phyloP scores from a whole-genome alignment of 176 grass and related monocot species.

The Hyparrhenia diplandra region DNA sequence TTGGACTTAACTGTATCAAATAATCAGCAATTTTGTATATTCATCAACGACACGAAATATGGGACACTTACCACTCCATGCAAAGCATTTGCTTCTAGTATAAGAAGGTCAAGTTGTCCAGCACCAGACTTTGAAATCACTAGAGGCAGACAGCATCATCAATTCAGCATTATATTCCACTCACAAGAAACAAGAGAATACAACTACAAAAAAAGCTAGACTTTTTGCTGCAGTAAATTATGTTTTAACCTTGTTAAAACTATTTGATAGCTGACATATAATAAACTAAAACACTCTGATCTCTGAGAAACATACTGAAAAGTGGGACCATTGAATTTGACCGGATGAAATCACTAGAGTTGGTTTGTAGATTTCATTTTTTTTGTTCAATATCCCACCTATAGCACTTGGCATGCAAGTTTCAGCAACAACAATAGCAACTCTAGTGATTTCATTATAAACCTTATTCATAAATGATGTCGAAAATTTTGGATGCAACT shows the following conservation, averaged over 20 bases:
- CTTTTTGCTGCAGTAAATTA: neutral
- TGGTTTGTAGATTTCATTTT: too few species aligned
- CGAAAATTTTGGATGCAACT: neutral
- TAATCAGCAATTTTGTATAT: neutral
- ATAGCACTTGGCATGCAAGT: neutral
- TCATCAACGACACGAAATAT: neutral
- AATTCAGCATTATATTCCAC: neutral
- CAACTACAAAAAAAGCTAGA: neutral
- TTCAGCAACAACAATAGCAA: neutral
- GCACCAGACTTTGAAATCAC: conserved; percentile 35
- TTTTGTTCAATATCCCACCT: neutral
- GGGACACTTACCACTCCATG: conserved; percentile 9
- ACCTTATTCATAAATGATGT: neutral
- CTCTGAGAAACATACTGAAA: neutral
- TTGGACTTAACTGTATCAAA: neutral
- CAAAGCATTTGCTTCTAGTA: conserved; percentile 26
- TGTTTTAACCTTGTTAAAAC: neutral
- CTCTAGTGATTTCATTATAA: too few species aligned
- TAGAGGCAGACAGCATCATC: conserved; percentile 3
- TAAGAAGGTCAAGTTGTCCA: conserved; percentile 21
- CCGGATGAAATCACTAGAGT: neutral
- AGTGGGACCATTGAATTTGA: neutral
- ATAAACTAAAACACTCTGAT: neutral
- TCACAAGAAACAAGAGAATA: neutral
- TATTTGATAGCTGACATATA: neutral